Conservation (phyloP, 225 moss, liverwort and hornwort species). For the Antitrichia curtipendula region DNA sequence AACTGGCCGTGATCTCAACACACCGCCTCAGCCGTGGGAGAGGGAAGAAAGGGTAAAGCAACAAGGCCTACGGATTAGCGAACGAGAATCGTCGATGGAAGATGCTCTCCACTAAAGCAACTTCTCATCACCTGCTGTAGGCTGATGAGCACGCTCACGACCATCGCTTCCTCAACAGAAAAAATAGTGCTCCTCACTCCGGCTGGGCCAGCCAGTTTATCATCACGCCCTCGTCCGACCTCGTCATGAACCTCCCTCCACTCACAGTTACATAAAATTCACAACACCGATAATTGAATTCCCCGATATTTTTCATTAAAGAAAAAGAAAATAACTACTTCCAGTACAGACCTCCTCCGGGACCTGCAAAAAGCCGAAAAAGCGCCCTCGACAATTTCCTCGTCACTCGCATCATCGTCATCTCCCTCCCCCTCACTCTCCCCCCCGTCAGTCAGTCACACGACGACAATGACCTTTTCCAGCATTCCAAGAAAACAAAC, state of each 20-base stretch:
- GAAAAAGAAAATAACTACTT: background rate
- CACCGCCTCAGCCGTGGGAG: background rate
- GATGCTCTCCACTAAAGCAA: constrained; percentile 18
- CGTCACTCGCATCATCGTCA: background rate
- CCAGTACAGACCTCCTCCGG: background rate
- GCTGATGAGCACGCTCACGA: background rate
- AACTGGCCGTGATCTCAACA: background rate
- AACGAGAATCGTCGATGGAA: constrained; percentile 22
- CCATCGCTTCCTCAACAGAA: background rate
- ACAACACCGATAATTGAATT: background rate
- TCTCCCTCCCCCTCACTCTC: background rate
- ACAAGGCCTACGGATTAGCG: background rate
- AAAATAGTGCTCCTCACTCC: background rate
- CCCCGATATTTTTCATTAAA: background rate
- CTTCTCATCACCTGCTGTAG: constrained; percentile 4
- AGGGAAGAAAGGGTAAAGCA: background rate
- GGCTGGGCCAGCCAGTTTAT: background rate
- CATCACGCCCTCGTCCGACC: background rate
- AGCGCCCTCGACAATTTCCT: background rate
- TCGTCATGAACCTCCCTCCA: background rate
- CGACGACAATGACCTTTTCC: constrained; percentile 2
- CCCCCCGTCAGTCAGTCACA: background rate
- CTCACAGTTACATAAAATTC: constrained; percentile 1
- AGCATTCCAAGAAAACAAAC: constrained; percentile 5
- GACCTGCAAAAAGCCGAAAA: background rate